phyloP scores from a whole-genome alignment of 2,329 filamentous ascomycete species.

The Aureobasidium sp. region DNA sequence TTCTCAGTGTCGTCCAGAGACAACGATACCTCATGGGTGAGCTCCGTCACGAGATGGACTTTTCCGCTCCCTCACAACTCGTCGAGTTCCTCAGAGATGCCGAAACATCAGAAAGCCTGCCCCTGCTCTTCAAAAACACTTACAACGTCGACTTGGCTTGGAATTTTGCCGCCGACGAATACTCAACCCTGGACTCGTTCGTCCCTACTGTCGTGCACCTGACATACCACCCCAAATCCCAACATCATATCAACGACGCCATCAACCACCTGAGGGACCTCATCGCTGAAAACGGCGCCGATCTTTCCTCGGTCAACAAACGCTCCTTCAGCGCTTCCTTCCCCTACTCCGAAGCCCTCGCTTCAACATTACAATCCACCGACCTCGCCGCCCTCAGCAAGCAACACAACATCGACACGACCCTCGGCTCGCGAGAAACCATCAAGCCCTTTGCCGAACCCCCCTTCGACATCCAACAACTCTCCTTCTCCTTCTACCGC shows the following conservation, averaged over 20 bases:
- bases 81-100: not conserved
- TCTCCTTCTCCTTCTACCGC: slow-evolving; percentile 12
- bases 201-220: not conserved
- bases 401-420: slow-evolving; percentile 7
- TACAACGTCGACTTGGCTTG: slow-evolving; percentile 3
- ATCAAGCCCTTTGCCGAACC: slow-evolving; percentile 11
- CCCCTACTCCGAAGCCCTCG: not conserved
- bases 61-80: not conserved
- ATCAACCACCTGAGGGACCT: not conserved
- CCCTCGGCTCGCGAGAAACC: not conserved
- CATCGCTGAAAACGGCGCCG: not conserved
- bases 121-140: not conserved
- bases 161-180: not conserved
- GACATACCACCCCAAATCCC: slow-evolving; percentile 12
- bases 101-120: not conserved
- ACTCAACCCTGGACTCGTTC: not conserved
- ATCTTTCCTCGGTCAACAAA: not conserved
- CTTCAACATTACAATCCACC: not conserved
- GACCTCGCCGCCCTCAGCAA: slow-evolving; percentile 13
- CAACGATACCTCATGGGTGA: slow-evolving; percentile 70
- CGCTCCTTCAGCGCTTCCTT: slow-evolving; percentile 6
- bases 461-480: not conserved
- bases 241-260: slow-evolving; percentile 5
- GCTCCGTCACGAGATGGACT: slow-evolving; percentile 10
- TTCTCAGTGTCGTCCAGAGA: slow-evolving; percentile 75